Evolutionary conservation across 371 early-diverging fungal genomes (phyloP).

Genomic region (Batrachochytrium dendrobatidis): DNA sequence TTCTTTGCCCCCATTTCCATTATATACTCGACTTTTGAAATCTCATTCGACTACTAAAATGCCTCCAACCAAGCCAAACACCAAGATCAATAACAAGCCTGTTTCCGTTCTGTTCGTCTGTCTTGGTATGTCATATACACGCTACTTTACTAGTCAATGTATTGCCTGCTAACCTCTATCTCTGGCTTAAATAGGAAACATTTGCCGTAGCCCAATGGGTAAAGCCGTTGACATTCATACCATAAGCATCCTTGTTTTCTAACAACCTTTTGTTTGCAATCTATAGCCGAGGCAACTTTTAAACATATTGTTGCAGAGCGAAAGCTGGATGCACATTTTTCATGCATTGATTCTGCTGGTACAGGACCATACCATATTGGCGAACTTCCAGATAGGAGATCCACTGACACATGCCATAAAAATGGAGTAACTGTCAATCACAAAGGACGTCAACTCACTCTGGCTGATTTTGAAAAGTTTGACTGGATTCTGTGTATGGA

Average conservation of each 20-base stretch:
- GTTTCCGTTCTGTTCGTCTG: slow-evolving; percentile 74
- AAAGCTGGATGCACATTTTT: slow-evolving; percentile 50
- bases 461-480: slow-evolving; percentile 59
- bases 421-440: slow-evolving; percentile 81
- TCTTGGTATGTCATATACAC: slow-evolving; percentile 44
- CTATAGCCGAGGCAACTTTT: slow-evolving; percentile 62
- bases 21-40: too few species aligned
- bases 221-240: slow-evolving; percentile 7
- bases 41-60: too few species aligned
- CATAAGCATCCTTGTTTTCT: background rate
- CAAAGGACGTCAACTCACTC: slow-evolving; percentile 58
- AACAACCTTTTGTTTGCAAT: background rate
- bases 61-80: too few species aligned
- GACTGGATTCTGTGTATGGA: slow-evolving; percentile 75
- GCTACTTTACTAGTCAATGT: background rate
- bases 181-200: slow-evolving; percentile 54
- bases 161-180: background rate
- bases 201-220: slow-evolving; percentile 66
- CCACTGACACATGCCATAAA: slow-evolving; percentile 56
- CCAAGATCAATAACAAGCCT: too few species aligned
- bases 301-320: slow-evolving; percentile 55
- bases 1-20: too few species aligned
- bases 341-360: slow-evolving; percentile 78
- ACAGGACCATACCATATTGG: slow-evolving; percentile 78
- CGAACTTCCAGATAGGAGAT: slow-evolving; percentile 64